These are phyloP conservation scores for Apiotrichum gracile DNA, from an alignment of 1,284 basidiomycete species.

Conservation along the genomic window DNA sequence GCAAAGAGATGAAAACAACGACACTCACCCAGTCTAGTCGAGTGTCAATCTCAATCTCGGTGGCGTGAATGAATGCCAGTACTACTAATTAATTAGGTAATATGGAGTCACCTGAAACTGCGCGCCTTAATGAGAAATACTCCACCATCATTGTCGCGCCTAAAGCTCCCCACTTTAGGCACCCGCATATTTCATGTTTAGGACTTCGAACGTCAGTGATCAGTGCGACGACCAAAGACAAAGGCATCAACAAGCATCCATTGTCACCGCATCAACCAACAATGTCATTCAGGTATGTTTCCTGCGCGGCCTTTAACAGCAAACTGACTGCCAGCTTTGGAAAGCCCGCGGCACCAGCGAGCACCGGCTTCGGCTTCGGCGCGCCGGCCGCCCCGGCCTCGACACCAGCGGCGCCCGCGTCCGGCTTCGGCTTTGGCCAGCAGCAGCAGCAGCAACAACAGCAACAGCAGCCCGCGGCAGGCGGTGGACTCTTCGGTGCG, in stretches of 20 bases:
- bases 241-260: neutral
- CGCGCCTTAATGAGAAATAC: no score
- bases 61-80: no score
- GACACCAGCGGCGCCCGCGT: neutral
- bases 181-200: no score
- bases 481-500: conserved; percentile 17
- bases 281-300: neutral
- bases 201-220: neutral
- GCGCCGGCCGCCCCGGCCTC: neutral
- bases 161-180: no score
- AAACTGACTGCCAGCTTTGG: neutral
- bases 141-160: no score
- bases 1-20: no score
- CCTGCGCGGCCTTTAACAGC: neutral
- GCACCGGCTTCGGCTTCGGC: conserved; percentile 18
- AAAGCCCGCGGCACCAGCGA: conserved; percentile 1
- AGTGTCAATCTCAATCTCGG: no score
- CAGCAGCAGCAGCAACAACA: no score
- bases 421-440: neutral
- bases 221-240: neutral
- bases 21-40: no score
- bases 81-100: no score
- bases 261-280: neutral
- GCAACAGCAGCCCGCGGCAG: neutral
- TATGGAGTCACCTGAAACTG: no score